Evolutionary conservation across 805 yeast species (phyloP).

Genomic region (Barnettozyma californica): DNA sequence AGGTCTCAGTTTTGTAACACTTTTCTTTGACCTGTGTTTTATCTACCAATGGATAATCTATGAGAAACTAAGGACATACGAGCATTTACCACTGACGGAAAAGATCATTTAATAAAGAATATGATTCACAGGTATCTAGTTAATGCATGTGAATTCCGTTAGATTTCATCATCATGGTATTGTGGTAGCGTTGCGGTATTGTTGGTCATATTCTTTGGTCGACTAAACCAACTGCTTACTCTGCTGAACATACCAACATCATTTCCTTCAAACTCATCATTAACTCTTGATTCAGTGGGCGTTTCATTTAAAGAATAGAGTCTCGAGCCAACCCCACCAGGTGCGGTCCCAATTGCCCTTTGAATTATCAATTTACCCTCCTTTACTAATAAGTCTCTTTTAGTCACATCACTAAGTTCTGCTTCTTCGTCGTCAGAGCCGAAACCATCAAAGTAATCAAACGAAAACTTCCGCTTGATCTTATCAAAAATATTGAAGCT

Average conservation of each 20-base stretch:
- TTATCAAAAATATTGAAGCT: conserved; percentile 63
- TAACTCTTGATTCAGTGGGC: neutral
- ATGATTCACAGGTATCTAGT: neutral
- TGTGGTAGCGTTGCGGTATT: neutral
- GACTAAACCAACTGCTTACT: conserved; percentile 1
- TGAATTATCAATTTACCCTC: conserved; percentile 24
- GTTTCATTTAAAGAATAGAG: neutral
- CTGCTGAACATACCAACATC: neutral
- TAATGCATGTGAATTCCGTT: neutral
- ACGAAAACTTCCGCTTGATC: conserved; percentile 33
- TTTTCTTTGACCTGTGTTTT: conserved; percentile 33
- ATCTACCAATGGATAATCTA: conserved; percentile 32
- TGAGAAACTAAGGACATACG: conserved; percentile 8
- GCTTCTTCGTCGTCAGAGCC: conserved; percentile 33
- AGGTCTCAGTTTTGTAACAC: conserved; percentile 34
- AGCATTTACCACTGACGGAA: neutral
- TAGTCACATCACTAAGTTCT: conserved; percentile 12
- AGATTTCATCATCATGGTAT: neutral
- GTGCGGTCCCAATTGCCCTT: conserved; percentile 16
- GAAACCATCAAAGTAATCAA: conserved; percentile 30
- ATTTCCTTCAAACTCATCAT: neutral
- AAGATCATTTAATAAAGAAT: neutral
- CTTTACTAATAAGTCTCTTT: conserved; percentile 15
- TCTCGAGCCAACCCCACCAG: neutral
- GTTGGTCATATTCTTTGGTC: neutral